A percentile compares a stretch with the other conserved stretches of the same genome.
These are phyloP conservation scores for Coemansia sp. DNA, from an alignment of 192 early-diverging fungal genomes.

Conservation along the genomic window DNA sequence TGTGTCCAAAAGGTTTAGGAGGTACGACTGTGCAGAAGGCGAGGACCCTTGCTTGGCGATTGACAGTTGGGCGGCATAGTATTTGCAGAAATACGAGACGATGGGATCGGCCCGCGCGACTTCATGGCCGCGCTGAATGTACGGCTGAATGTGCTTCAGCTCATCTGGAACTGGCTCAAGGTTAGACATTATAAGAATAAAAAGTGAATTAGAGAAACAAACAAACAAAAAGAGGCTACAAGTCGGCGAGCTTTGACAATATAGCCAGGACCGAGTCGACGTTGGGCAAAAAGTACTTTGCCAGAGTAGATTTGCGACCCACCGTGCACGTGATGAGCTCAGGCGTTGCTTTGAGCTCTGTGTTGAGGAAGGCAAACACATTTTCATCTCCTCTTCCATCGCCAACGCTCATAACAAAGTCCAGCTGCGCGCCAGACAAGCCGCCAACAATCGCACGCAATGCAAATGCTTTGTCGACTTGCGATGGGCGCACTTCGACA, in stretches of 20 bases:
- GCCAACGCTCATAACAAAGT: conserved; percentile 76
- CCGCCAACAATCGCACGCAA: conserved; percentile 86
- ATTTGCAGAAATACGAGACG: conserved; percentile 89
- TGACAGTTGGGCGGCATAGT: conserved; percentile 81
- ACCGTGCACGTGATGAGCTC: conserved; percentile 81
- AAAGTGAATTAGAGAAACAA: conserved; percentile 5
- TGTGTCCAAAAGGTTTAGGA: conserved; percentile 69
- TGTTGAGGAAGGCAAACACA: conserved; percentile 67
- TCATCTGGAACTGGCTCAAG: conserved; percentile 58
- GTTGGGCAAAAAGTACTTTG: conserved; percentile 79
- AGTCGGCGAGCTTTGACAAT: conserved; percentile 26
- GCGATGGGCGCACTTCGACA: conserved; percentile 89
- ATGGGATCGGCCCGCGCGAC: conserved; percentile 78
- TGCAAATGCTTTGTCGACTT: conserved; percentile 89
- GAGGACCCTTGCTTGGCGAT: conserved; percentile 60
- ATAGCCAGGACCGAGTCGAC: conserved; percentile 55
- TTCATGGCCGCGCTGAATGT: conserved; percentile 82
- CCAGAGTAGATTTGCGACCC: conserved; percentile 95
- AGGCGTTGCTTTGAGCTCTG: conserved; percentile 53
- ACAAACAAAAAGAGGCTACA: neutral
- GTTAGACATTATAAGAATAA: conserved; percentile 15
- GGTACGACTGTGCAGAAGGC: conserved; percentile 60
- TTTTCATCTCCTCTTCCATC: conserved; percentile 96
- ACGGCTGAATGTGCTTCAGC: conserved; percentile 69
- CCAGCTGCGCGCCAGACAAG: conserved; percentile 44